phyloP scores from a whole-genome alignment of 768 basidiomycete species.

The Filobasidium floriforme region DNA sequence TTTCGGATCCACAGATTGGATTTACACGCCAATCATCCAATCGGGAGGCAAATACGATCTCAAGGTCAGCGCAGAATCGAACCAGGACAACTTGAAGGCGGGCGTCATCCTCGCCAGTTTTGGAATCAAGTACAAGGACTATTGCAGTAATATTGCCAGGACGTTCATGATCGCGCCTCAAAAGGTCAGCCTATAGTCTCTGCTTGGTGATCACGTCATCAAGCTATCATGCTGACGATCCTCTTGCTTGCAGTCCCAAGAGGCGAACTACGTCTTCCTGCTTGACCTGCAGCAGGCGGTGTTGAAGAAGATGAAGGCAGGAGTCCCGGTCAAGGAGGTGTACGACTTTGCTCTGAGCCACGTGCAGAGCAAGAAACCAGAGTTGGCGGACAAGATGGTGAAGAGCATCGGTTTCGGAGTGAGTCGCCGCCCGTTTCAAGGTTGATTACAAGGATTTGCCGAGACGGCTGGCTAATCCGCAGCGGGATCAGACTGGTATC shows the following conservation, averaged over 20 bases:
- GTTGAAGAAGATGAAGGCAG: conserved; percentile 68
- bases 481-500: conserved; percentile 66
- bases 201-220: background rate
- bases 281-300: conserved; percentile 70
- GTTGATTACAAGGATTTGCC: background rate
- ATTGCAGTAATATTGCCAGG: conserved; percentile 84
- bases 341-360: conserved; percentile 66
- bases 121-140: conserved; percentile 85
- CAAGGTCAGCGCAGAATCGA: conserved; percentile 75
- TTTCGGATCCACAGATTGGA: conserved; percentile 83
- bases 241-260: conserved; percentile 65
- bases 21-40: conserved; percentile 91
- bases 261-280: conserved; percentile 72
- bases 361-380: conserved; percentile 68
- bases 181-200: conserved; percentile 51
- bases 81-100: conserved; percentile 67
- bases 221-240: background rate
- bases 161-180: conserved; percentile 93
- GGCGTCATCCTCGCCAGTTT: conserved; percentile 81
- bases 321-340: conserved; percentile 66
- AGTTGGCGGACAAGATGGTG: conserved; percentile 71
- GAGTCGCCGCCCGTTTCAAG: conserved; percentile 36
- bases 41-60: conserved; percentile 89
- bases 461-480: background rate
- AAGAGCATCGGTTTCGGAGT: conserved; percentile 89